Base-by-base conservation (phyloP, 2,329 filamentous ascomycete genomes). In the Alternaria burnsii region DNA sequence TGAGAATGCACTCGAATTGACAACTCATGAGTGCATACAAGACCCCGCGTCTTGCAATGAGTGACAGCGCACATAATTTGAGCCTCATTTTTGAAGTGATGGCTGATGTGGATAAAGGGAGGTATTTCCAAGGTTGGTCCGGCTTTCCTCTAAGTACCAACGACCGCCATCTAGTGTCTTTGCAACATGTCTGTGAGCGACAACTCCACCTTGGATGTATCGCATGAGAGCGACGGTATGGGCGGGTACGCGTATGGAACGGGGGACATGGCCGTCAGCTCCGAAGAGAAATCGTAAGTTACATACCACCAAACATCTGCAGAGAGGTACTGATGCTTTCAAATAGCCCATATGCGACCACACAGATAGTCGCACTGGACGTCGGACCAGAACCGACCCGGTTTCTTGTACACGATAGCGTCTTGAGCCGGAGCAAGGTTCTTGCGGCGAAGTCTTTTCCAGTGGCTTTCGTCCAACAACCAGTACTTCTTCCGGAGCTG, bases 351-450 rank as follows among this genome's bases (percentile, higher is more conserved):
- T 73, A 73, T 47, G 61, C 61, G 10, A 62, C 69, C n/a, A 46
- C 60, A 0, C 55, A 66, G 4, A 63, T 72, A 36, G 58, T 71
- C 0, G 58, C 59, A 3, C 28, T 76, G 14, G 67, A 70, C 40
- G 67, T 72, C 2, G 72, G 73, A 1, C 40, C 59, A 14, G 57
- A 62, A 22, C 51, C 66, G 9, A 62, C 59, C 5, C 68, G 65
- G 6, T 76, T 73, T 24, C 50, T 58, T 5, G 51, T 76, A n/a
- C 74, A 75, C 30, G 66, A 69, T 34, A 58, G 56, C 0, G 44
- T 75, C n/a, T 59, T 76, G 3, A 53, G 59, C 8, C 69, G 72
- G 40, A 71, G 71, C 50, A 52, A 66, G 20, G 67, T 63, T 12
- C 62, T 75, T 1, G 57, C 64, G 8, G 48, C 60, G 14, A 70